These are phyloP conservation scores for Phoma sp. DNA, from an alignment of 2,329 filamentous ascomycete species.

Conservation along the genomic window DNA sequence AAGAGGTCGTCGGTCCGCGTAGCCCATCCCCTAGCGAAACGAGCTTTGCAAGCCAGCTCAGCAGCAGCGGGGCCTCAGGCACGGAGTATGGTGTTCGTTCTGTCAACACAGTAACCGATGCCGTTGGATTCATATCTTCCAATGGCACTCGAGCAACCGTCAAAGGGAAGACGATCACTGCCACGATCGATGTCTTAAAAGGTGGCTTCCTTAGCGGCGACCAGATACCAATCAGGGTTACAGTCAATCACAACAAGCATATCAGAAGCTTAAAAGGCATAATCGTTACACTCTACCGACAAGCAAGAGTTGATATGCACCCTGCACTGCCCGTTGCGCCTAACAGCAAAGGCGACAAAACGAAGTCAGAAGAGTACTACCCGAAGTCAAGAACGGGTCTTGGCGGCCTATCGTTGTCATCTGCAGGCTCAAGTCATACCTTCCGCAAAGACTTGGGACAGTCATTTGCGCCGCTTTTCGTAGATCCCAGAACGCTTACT, in stretches of 20 bases:
- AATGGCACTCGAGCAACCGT: slow-evolving; percentile 59
- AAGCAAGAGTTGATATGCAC: slow-evolving; percentile 86
- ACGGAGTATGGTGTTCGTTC: slow-evolving; percentile 50
- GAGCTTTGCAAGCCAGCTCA: slow-evolving; percentile 60
- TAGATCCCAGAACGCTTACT: slow-evolving; percentile 79
- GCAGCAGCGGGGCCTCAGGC: slow-evolving; percentile 60
- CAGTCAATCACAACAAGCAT: slow-evolving; percentile 84
- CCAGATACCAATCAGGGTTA: slow-evolving; percentile 77
- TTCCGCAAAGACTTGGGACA: slow-evolving; percentile 95
- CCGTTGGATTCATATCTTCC: slow-evolving; percentile 48
- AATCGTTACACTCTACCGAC: slow-evolving; percentile 89
- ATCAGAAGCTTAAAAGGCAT: slow-evolving; percentile 92
- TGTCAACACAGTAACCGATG: slow-evolving; percentile 54
- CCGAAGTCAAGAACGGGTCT: slow-evolving; percentile 86
- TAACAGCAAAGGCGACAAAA: slow-evolving; percentile 69
- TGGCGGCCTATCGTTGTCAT: slow-evolving; percentile 83
- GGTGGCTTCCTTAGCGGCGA: slow-evolving; percentile 89
- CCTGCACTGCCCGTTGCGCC: slow-evolving; percentile 66
- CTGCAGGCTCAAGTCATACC: slow-evolving; percentile 84
- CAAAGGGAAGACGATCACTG: slow-evolving; percentile 79
- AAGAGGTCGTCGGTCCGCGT: slow-evolving; percentile 43
- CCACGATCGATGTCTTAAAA: slow-evolving; percentile 80
- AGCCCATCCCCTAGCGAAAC: slow-evolving; percentile 56
- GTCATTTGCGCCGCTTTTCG: slow-evolving; percentile 83
- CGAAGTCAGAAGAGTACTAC: slow-evolving; percentile 82